Evolutionary conservation across 352 stramenopile genomes (phyloP).

Genomic region (Globisporangium okanoganense): DNA sequence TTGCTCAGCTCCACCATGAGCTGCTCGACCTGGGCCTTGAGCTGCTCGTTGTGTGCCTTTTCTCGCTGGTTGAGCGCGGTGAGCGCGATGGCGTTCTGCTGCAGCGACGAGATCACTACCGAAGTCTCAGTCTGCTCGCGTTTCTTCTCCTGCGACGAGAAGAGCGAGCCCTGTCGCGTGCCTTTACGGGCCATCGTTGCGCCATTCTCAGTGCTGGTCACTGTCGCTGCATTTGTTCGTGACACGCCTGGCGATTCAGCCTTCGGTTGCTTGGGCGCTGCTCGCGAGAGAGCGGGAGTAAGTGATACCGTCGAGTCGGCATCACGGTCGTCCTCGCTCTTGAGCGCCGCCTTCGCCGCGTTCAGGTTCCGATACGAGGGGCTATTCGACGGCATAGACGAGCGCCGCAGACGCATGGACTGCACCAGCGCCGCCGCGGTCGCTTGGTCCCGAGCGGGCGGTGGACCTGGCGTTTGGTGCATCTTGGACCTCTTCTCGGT

Average conservation of each 20-base stretch:
- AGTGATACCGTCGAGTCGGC: not conserved
- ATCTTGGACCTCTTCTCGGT: not conserved
- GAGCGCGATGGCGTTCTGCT: conserved; percentile 46
- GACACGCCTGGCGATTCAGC: not conserved
- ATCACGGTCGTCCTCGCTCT: conserved; percentile 8
- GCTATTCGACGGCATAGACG: not conserved
- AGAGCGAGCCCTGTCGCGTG: conserved; percentile 15
- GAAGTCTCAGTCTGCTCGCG: conserved; percentile 27
- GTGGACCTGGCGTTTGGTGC: not conserved
- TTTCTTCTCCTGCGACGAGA: conserved; percentile 22
- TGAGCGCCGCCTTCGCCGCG: not conserved
- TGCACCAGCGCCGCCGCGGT: not conserved
- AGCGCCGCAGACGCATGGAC: conserved; percentile 9
- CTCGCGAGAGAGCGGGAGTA: not conserved
- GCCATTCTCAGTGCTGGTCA: not conserved
- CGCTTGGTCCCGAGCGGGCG: conserved; percentile 4
- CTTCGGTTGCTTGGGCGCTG: not conserved
- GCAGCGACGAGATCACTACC: conserved; percentile 26
- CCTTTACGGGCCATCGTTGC: not conserved
- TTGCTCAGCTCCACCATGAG: conserved; percentile 29
- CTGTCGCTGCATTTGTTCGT: not conserved
- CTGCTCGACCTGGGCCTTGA: conserved; percentile 34
- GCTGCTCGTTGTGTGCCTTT: conserved; percentile 33
- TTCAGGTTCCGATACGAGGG: conserved; percentile 4
- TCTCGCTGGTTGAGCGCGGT: conserved; percentile 43